phyloP scores from a whole-genome alignment of 2,329 filamentous ascomycete genomes.

The Aspergillus quadrilineatus region DNA sequence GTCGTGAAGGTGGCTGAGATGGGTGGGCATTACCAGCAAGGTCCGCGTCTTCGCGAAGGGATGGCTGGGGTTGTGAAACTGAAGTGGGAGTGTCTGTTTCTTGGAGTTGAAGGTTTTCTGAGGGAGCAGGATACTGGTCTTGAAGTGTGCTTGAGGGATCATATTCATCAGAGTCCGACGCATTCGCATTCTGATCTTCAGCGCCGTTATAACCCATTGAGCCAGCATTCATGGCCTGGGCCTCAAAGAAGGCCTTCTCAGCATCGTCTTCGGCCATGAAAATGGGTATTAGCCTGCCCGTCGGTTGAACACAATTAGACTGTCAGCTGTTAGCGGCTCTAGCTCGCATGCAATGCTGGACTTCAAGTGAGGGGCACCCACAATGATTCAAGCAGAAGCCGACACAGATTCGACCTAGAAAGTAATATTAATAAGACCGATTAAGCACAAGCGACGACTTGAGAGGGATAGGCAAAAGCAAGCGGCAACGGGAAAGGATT shows the following conservation, averaged over 20 bases:
- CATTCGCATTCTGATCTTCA: conserved; percentile 56
- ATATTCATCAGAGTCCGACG: conserved; percentile 57
- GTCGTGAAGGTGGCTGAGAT: conserved; percentile 35
- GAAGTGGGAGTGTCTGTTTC: conserved; percentile 28
- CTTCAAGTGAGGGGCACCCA: neutral
- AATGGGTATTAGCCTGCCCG: conserved; percentile 14
- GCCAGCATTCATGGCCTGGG: conserved; percentile 47
- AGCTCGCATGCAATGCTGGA: neutral
- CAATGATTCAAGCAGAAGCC: neutral
- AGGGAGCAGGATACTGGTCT: conserved; percentile 39
- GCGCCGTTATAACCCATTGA: conserved; percentile 41
- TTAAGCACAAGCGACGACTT: neutral
- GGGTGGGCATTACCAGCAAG: conserved; percentile 29
- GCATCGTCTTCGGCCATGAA: conserved; percentile 55
- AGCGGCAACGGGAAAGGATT: neutral
- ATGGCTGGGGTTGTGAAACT: conserved; percentile 24
- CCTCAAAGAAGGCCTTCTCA: conserved; percentile 54
- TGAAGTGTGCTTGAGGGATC: conserved; percentile 51
- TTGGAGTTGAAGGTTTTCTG: conserved; percentile 32
- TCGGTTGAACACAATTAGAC: conserved; percentile 12
- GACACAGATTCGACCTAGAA: neutral
- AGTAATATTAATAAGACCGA: neutral
- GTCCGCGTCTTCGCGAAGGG: conserved; percentile 28
- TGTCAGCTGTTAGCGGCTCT: conserved; percentile 9
- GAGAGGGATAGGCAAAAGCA: neutral